Base-by-base conservation (phyloP, 2,329 filamentous ascomycete species). In the Diaporthe caulivora region DNA sequence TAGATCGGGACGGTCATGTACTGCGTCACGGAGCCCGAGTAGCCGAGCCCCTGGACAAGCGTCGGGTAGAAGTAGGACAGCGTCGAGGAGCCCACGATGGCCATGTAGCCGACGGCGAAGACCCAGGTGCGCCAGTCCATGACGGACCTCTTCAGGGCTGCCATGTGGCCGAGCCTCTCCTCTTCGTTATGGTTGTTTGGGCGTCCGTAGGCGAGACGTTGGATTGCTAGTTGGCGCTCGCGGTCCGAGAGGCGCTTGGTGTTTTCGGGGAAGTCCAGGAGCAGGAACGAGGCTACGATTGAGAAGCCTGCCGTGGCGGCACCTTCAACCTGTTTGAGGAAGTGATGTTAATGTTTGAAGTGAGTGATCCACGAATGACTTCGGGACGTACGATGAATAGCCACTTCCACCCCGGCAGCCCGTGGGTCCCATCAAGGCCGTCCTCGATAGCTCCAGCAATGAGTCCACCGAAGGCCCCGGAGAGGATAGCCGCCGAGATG, bases 231-330 rank as follows among this genome's bases (percentile, higher is more conserved):
- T 17, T 85, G 84, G 31, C 90, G 88, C 76, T 94, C 91, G 18
- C 85, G 83, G 1, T 86, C 84, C 0, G 86, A 86, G 78, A 94
- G 92, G 0, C 79, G 88, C 11, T 73, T 77, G 21, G 91, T 91
- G 71, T 90, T 86, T 72, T 91, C 90, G 0, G 93, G 93, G 78
- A 93, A 94, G 77, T 94, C 92, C 76, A 92, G 87, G 1, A 94
- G 90, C 79, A 91, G 85, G 86, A 89, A 93, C 80, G 89, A 91
- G 2, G 87, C 88, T 1, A 85, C 80, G 5, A 91, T 77, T 2
- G 90, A 74, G 17, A 44, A 91, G 1, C 92, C 6, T 7, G 92
- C 84, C 0, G 91, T 92, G 0, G 86, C 85, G 10, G 92, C 81
- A 2, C 91, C 91, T 82, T 90, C 87, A 31, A 90, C 83, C 67